These are phyloP conservation scores for Sporothrix schenckii DNA, from an alignment of 2,329 filamentous ascomycete species.

Conservation along the genomic window DNA sequence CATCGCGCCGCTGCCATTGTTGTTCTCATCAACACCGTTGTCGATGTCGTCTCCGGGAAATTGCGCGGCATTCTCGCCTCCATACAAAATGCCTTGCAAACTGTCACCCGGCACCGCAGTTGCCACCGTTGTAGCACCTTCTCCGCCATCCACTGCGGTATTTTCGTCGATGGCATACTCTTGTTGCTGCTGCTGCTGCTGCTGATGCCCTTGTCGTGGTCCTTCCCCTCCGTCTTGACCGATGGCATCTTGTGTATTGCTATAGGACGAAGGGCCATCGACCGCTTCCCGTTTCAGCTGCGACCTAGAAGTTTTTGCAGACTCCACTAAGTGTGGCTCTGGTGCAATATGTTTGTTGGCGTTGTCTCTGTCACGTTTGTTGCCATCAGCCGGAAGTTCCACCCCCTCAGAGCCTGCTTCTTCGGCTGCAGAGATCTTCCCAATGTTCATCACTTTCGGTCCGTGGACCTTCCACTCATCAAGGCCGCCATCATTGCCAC, in stretches of 20 bases:
- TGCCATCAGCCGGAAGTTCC: constrained; percentile 41
- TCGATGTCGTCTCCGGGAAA: not conserved
- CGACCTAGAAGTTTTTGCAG: not conserved
- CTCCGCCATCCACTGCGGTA: not conserved
- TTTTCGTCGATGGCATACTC: constrained; percentile 17
- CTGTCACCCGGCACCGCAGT: not conserved
- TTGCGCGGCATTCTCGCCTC: not conserved
- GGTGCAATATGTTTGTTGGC: constrained; percentile 33
- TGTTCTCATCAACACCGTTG: not conserved
- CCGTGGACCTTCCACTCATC: constrained; percentile 56
- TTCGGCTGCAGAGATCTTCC: constrained; percentile 46
- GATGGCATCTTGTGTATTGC: not conserved
- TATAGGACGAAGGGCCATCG: not conserved
- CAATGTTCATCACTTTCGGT: constrained; percentile 50
- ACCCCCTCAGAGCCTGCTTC: constrained; percentile 37
- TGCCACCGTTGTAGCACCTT: not conserved
- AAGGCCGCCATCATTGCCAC: constrained; percentile 54
- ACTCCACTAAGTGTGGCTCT: not conserved
- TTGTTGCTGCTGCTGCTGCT: not conserved
- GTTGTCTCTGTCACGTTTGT: constrained; percentile 43
- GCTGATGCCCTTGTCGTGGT: constrained; percentile 26
- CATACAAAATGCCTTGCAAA: constrained; percentile 12
- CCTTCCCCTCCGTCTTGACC: constrained; percentile 9
- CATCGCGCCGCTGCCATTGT: not conserved
- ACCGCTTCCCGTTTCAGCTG: not conserved